Evolutionary conservation across 306 rosid genomes (phyloP).

Genomic region (Acacia melanoxylon): DNA sequence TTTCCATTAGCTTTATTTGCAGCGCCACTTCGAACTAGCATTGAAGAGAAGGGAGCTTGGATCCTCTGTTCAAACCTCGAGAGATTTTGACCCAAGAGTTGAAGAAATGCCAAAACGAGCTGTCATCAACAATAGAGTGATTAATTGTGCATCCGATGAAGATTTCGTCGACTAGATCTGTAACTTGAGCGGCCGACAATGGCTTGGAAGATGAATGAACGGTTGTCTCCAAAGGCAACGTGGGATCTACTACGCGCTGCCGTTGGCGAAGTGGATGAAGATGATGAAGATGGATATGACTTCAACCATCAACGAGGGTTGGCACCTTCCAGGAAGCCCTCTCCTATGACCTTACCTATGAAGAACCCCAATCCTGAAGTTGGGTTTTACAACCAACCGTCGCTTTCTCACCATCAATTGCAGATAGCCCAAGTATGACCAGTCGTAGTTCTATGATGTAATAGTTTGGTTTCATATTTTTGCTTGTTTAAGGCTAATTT

Average conservation of each 20-base stretch:
- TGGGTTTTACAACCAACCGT: slow-evolving; percentile 33
- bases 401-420: slow-evolving; percentile 52
- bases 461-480: not conserved
- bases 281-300: slow-evolving; percentile 35
- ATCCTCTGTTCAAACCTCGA: no score
- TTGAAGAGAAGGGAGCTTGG: no score
- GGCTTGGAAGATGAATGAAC: no score
- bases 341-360: slow-evolving; percentile 33
- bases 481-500: not conserved
- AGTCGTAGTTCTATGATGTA: not conserved
- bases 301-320: slow-evolving; percentile 34
- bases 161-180: no score
- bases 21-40: no score
- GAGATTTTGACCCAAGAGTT: no score
- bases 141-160: no score
- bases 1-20: no score
- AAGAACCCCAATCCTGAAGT: slow-evolving; percentile 30
- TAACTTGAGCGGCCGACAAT: no score
- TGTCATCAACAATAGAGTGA: no score
- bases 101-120: no score
- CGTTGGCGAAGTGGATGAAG: slow-evolving; percentile 67
- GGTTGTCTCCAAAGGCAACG: slow-evolving; percentile 44
- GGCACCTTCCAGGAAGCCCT: slow-evolving; percentile 34
- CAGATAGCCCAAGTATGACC: slow-evolving; percentile 52
- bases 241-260: slow-evolving; percentile 77